Percentiles rank a stretch among this genome's conserved stretches.
phyloP scores from a whole-genome alignment of 2,329 filamentous ascomycete species.

The Amylocarpus encephaloides region DNA sequence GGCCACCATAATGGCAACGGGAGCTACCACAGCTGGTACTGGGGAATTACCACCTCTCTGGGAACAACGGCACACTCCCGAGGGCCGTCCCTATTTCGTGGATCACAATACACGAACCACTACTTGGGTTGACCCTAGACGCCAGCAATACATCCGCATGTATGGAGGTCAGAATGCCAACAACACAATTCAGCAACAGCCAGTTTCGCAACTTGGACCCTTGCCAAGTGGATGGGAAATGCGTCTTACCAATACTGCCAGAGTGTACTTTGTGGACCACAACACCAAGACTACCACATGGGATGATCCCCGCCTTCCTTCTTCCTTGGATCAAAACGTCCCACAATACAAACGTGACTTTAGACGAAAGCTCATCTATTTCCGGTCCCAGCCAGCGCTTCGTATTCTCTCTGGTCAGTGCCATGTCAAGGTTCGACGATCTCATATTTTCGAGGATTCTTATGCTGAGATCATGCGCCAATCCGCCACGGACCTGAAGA shows the following conservation, averaged over 20 bases:
- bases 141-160: conserved; percentile 98
- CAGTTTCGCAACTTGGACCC: conserved; percentile 91
- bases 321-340: conserved; percentile 94
- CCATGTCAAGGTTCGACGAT: conserved; percentile 93
- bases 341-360: conserved; percentile 99
- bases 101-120: conserved; percentile 98
- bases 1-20: conserved; percentile 87
- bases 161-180: conserved; percentile 84
- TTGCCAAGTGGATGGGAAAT: conserved; percentile 98
- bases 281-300: conserved; percentile 99
- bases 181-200: conserved; percentile 91
- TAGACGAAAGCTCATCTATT: conserved; percentile 95
- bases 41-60: conserved; percentile 92
- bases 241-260: conserved; percentile 94
- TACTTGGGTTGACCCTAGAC: conserved; percentile 94
- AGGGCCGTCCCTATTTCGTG: conserved; percentile 93
- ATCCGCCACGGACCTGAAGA: conserved; percentile 92
- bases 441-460: conserved; percentile 97
- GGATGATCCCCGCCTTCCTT: conserved; percentile 93
- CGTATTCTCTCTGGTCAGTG: conserved; percentile 94
- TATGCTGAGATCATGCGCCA: conserved; percentile 98
- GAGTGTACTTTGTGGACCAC: conserved; percentile 98
- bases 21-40: conserved; percentile 86
- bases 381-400: conserved; percentile 94
- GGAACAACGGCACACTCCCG: conserved; percentile 93